These are phyloP conservation scores for Sesbania bispinosa DNA, from an alignment of 306 rosid species.

Conservation along the genomic window DNA sequence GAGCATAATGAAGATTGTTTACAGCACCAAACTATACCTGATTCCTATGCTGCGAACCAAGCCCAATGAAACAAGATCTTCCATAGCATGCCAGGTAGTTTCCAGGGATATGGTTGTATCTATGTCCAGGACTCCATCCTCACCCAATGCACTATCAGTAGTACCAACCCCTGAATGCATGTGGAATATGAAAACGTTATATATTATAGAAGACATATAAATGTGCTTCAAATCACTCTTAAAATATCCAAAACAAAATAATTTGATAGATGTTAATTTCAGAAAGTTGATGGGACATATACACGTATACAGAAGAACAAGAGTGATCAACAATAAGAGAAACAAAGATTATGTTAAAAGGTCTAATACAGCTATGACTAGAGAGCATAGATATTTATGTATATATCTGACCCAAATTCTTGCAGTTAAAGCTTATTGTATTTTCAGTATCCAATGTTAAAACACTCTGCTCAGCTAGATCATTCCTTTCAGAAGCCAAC, in stretches of 20 bases:
- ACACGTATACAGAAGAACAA: neutral
- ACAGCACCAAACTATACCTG: conserved; percentile 50
- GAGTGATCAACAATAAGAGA: neutral
- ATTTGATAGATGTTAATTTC: neutral
- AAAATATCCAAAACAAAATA: conserved; percentile 2
- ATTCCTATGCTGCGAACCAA: conserved; percentile 93
- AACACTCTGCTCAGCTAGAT: neutral
- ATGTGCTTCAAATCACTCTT: neutral
- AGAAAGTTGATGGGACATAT: neutral
- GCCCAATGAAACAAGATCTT: conserved; percentile 77
- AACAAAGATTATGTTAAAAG: neutral
- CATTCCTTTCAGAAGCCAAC: neutral
- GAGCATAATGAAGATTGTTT: neutral
- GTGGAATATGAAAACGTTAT: conserved; percentile 20
- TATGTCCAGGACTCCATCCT: conserved; percentile 81
- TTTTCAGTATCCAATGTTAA: neutral
- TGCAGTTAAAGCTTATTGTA: neutral
- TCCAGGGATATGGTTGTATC: conserved; percentile 82
- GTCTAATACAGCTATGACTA: neutral
- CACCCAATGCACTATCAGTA: conserved; percentile 76
- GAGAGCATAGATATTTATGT: neutral
- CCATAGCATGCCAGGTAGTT: conserved; percentile 95
- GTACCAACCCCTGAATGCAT: conserved; percentile 72
- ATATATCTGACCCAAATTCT: neutral
- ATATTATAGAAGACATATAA: neutral